Base-by-base conservation (phyloP, 164 flowering plant species). In the Vitis labrusca region DNA sequence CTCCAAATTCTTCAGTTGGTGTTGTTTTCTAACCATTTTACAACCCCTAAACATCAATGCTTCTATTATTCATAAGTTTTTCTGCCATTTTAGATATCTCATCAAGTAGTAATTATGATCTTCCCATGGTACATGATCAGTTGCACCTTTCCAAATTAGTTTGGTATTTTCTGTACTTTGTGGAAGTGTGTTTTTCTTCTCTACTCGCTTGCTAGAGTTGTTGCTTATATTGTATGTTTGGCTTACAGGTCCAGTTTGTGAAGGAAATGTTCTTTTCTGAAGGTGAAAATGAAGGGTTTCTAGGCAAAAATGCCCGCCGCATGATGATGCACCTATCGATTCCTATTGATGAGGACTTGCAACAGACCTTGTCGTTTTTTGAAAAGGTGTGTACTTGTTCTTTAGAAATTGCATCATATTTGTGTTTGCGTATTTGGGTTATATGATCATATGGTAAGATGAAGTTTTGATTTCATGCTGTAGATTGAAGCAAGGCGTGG, bases 401-500 rank as follows among this genome's bases (percentile, higher is more conserved):
- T 10, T 49, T 48, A 14, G 3, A 47, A 49, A 12, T 44, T 55
- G 23, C 10, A 19, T 44, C 17, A 10, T n/a, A 23, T 51, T 59
- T 50, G 11, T 15, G 13, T 27, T n/a, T 61, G 19, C 16, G 14
- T 66, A 16, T 57, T 2, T 9, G 19, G 6, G 3, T 6, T 37
- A 37, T 37, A 37, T 57, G 59, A 13, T 16, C n/a, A 14, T 50
- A 23, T 47, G 10, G 14, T 11, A 0, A 15, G 53, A 27, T 64
- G 52, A 50, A n/a, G 23, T 44, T 57, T 30, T 48, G 2, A 4
- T 67, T 50, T 58, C 57, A 13, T 81, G 76, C 1, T 77, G 70
- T 69, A 92, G 99, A 83, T 92, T 85, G 93, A 86, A 83, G 99
- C 99, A 32, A 89, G 83, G 77, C 96, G 97, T 71, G 99, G 98